phyloP scores from a whole-genome alignment of 352 stramenopile species.

The Phytopythium cucurbitacearum region DNA sequence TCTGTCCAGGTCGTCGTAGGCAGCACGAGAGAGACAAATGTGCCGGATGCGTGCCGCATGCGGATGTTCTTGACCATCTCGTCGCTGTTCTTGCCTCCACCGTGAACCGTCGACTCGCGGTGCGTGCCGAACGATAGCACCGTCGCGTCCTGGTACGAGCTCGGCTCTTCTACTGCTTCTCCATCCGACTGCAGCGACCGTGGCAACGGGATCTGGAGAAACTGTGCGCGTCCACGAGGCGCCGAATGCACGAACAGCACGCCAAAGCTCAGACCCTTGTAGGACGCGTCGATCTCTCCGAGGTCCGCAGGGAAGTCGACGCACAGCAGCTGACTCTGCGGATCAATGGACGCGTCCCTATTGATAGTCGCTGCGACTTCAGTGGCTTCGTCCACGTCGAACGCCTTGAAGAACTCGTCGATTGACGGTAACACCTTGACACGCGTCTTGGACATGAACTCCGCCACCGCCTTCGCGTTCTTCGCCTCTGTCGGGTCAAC shows the following conservation, averaged over 20 bases:
- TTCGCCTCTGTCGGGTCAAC: constrained; percentile 3
- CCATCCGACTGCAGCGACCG: constrained; percentile 22
- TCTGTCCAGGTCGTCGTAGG: constrained; percentile 42
- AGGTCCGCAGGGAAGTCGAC: constrained; percentile 33
- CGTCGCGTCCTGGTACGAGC: constrained; percentile 62
- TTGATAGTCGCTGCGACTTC: constrained; percentile 23
- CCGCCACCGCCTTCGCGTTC: background rate
- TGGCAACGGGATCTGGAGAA: constrained; percentile 54
- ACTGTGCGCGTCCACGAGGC: constrained; percentile 13
- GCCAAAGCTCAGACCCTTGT: constrained; percentile 39
- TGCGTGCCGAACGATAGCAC: constrained; percentile 54
- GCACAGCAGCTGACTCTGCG: constrained; percentile 44
- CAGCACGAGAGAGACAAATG: constrained; percentile 67
- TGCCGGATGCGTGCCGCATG: constrained; percentile 76
- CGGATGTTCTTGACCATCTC: constrained; percentile 88
- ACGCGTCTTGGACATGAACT: constrained; percentile 29
- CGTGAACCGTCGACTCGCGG: constrained; percentile 55
- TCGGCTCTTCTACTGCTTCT: constrained; percentile 11
- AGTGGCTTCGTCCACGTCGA: constrained; percentile 24
- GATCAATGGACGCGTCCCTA: constrained; percentile 18
- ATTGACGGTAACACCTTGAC: constrained; percentile 41
- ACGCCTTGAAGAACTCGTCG: constrained; percentile 35
- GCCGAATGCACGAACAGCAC: constrained; percentile 46
- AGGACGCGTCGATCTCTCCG: background rate
- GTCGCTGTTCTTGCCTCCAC: constrained; percentile 67